phyloP scores from a whole-genome alignment of 768 basidiomycete species.

The Thelephora aurantiotincta region DNA sequence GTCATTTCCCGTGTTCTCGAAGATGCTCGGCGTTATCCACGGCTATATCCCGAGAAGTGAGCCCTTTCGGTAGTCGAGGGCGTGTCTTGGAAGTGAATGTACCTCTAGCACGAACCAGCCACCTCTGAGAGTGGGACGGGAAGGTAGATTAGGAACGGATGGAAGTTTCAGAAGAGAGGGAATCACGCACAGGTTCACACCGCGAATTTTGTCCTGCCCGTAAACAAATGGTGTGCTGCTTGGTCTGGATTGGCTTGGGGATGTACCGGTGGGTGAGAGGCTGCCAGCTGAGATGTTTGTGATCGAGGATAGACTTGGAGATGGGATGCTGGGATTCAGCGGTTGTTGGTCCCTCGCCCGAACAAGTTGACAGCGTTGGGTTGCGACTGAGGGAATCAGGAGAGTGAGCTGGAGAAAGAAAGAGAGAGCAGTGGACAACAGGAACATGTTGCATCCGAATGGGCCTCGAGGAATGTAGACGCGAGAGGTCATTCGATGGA shows the following conservation, averaged over 20 bases:
- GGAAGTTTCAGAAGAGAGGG: neutral
- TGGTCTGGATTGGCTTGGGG: constrained; percentile 5
- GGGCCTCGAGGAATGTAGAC: no score
- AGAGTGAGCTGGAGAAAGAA: no score
- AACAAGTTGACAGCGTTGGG: no score
- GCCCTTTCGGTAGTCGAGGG: neutral
- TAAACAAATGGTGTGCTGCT: constrained; percentile 27
- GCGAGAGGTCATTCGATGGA: no score
- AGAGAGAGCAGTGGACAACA: no score
- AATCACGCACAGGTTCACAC: constrained; percentile 46
- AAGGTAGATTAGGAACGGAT: neutral
- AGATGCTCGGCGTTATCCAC: constrained; percentile 70
- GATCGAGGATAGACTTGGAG: neutral
- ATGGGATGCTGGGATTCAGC: neutral
- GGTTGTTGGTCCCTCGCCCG: no score
- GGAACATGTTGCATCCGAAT: no score
- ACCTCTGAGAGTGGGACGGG: constrained; percentile 21
- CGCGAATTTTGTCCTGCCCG: constrained; percentile 31
- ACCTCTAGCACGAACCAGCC: constrained; percentile 56
- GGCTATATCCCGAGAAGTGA: constrained; percentile 25
- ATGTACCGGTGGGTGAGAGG: constrained; percentile 1
- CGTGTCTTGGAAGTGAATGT: constrained; percentile 2
- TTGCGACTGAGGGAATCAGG: no score
- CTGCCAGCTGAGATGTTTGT: neutral
- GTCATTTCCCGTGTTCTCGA: constrained; percentile 42